Percentiles rank a stretch among this genome's conserved stretches.
phyloP scores from a whole-genome alignment of 768 basidiomycete species.

The Fomitopsis pulvina region DNA sequence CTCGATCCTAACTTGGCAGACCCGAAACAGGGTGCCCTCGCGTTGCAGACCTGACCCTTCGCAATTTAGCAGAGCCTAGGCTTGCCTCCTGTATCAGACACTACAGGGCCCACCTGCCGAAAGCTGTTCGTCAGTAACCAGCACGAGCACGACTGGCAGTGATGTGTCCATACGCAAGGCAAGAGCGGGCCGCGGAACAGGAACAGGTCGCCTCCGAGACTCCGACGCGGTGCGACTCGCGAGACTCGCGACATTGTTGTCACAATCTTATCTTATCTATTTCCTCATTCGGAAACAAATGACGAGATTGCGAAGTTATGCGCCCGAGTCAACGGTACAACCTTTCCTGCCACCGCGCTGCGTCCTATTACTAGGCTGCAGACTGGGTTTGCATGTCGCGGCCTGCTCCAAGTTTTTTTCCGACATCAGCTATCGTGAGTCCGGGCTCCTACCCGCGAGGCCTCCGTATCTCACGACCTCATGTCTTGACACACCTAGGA shows the following conservation, averaged over 20 bases:
- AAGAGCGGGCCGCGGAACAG: background rate
- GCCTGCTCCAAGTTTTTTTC: slow-evolving; percentile 34
- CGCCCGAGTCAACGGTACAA: background rate
- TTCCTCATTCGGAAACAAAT: background rate
- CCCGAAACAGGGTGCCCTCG: background rate
- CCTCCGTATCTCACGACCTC: background rate
- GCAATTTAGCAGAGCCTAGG: background rate
- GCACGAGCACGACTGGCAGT: background rate
- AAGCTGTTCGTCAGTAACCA: background rate
- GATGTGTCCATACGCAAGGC: background rate
- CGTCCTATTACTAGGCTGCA: background rate
- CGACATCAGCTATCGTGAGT: slow-evolving; percentile 25
- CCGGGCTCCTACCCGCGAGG: background rate
- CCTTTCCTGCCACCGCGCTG: background rate
- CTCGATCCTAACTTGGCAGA: slow-evolving; percentile 3
- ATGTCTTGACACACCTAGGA: slow-evolving; percentile 46
- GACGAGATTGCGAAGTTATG: background rate
- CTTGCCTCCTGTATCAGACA: background rate
- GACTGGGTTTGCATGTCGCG: slow-evolving; percentile 13
- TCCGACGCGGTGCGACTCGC: background rate
- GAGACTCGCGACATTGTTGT: too few species aligned
- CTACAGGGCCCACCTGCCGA: background rate
- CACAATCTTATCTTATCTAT: slow-evolving; percentile 7
- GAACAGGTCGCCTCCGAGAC: background rate
- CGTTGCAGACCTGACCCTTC: too few species aligned